Evolutionary conservation across 2,329 filamentous ascomycete genomes (phyloP).

Genomic region (Colletotrichum melonis): DNA sequence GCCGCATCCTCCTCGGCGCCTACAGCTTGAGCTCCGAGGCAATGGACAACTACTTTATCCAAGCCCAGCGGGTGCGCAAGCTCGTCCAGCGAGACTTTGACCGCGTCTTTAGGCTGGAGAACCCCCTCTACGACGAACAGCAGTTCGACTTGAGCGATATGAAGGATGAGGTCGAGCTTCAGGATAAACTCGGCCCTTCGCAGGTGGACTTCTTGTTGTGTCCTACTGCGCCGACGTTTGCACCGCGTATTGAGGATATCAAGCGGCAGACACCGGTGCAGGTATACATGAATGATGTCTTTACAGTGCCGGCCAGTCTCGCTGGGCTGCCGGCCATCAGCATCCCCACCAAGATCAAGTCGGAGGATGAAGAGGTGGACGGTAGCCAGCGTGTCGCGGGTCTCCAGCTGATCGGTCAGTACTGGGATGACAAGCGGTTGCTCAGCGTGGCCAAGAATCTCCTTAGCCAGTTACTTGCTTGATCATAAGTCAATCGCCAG

Average conservation of each 20-base stretch:
- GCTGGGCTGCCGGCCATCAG: constrained; percentile 91
- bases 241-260: constrained; percentile 74
- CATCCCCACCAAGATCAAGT: constrained; percentile 81
- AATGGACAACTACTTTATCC: constrained; percentile 96
- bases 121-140: constrained; percentile 71
- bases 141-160: constrained; percentile 72
- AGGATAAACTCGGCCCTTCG: constrained; percentile 67
- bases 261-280: constrained; percentile 70
- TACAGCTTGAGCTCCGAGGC: constrained; percentile 91
- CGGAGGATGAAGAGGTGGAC: constrained; percentile 42
- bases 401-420: constrained; percentile 84
- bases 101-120: constrained; percentile 74
- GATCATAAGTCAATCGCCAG: background rate
- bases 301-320: constrained; percentile 93
- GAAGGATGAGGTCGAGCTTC: constrained; percentile 60
- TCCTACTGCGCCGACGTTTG: constrained; percentile 84
- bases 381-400: constrained; percentile 57
- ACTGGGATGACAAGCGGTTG: constrained; percentile 77
- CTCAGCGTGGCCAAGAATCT: constrained; percentile 67
- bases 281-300: constrained; percentile 91
- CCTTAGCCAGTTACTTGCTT: constrained; percentile 42
- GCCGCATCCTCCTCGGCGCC: constrained; percentile 88
- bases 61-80: constrained; percentile 88
- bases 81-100: constrained; percentile 91
- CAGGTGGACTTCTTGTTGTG: constrained; percentile 89